A percentile compares a stretch with the other conserved stretches of the same genome.
phyloP scores from a whole-genome alignment of 1,284 basidiomycete genomes.

The Polyporus tsugae region DNA sequence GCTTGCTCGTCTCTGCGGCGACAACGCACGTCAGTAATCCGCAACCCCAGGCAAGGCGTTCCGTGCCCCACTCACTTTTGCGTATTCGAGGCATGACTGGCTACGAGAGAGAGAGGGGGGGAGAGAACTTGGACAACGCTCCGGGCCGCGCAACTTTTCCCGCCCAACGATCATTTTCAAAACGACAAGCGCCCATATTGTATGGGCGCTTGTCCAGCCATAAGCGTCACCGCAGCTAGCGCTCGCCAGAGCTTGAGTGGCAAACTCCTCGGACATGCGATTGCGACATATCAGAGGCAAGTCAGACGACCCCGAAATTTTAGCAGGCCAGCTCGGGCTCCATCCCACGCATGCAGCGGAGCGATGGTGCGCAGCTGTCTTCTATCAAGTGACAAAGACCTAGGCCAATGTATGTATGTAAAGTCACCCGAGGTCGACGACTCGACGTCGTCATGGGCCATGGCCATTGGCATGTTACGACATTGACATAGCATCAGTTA shows the following conservation, averaged over 20 bases:
- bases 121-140: not conserved
- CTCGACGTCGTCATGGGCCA: not conserved
- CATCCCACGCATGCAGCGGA: not conserved
- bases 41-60: not conserved
- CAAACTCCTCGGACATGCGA: slow-evolving; percentile 2
- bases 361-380: slow-evolving; percentile 5
- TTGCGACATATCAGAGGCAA: not conserved
- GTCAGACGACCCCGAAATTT: not conserved
- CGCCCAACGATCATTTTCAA: slow-evolving; percentile 1
- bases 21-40: slow-evolving; percentile 2
- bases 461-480: not conserved
- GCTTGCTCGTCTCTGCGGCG: slow-evolving; percentile 83
- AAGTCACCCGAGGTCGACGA: not conserved
- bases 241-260: not conserved
- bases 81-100: slow-evolving; percentile 77
- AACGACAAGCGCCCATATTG: not conserved
- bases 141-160: slow-evolving; percentile 26
- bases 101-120: not conserved
- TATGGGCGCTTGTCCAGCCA: not conserved
- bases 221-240: not conserved
- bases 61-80: slow-evolving; percentile 61
- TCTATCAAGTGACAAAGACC: not conserved
- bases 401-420: not conserved
- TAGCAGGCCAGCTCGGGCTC: not conserved
- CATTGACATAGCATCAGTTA: not conserved